Percentiles rank a stretch among this genome's conserved stretches.
phyloP scores from a whole-genome alignment of 108 stramenopile species.

The Chaetoceros muelleri region DNA sequence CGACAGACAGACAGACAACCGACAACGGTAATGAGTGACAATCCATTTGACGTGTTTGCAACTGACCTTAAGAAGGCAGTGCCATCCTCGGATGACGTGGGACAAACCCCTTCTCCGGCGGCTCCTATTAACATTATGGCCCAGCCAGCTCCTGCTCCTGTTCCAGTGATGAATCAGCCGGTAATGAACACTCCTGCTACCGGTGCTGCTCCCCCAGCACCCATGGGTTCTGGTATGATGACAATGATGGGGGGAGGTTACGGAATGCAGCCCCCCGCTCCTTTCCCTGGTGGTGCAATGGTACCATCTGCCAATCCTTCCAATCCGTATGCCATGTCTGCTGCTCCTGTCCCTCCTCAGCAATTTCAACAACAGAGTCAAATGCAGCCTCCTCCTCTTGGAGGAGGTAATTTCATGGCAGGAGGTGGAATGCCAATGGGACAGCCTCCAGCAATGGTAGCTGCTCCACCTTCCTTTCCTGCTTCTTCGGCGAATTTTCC shows the following conservation, averaged over 20 bases:
- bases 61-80: conserved; percentile 39
- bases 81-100: conserved; percentile 13
- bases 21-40: conserved; percentile 15
- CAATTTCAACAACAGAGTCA: conserved; percentile 7
- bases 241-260: conserved; percentile 16
- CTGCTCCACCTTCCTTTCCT: conserved; percentile 6
- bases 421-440: conserved; percentile 7
- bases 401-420: background rate
- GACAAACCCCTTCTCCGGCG: conserved; percentile 10
- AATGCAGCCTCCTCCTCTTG: conserved; percentile 9
- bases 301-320: conserved; percentile 41
- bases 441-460: conserved; percentile 2
- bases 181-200: conserved; percentile 18
- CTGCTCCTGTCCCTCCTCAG: conserved; percentile 12
- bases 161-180: conserved; percentile 24
- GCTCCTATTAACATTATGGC: conserved; percentile 11
- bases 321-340: conserved; percentile 32
- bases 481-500: conserved; percentile 1
- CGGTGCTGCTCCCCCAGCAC: conserved; percentile 4
- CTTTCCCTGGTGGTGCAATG: conserved; percentile 30
- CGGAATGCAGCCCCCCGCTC: conserved; percentile 11
- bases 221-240: conserved; percentile 8
- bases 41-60: conserved; percentile 84
- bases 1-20: too few species aligned
- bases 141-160: conserved; percentile 15